A percentile compares a stretch with the other conserved stretches of the same genome.
Conservation (phyloP, 2,329 filamentous ascomycete genomes). For the Calonectria henricotiae region DNA sequence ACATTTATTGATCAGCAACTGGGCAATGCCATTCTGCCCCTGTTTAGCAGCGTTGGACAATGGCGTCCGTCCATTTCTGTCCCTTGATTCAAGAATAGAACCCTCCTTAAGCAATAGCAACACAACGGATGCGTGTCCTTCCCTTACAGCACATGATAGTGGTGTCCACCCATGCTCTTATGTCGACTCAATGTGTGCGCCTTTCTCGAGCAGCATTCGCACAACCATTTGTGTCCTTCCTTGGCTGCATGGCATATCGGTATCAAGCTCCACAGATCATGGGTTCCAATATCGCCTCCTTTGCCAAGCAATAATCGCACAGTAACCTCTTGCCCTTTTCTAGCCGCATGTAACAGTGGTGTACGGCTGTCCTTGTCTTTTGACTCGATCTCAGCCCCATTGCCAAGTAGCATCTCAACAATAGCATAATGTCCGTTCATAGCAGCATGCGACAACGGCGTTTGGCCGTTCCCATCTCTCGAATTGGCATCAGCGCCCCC, state of each 20-base stretch:
- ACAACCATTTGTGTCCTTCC: neutral
- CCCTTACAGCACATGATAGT: neutral
- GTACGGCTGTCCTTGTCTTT: conserved; percentile 1
- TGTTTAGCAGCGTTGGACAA: neutral
- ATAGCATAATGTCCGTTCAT: neutral
- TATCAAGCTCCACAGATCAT: neutral
- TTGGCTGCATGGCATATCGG: neutral
- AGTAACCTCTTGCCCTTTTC: neutral
- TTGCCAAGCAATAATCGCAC: neutral
- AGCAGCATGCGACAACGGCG: neutral
- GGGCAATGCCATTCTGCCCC: neutral
- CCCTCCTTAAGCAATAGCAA: neutral
- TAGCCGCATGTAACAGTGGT: neutral
- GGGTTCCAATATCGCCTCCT: neutral
- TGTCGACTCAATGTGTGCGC: neutral
- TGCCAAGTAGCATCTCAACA: neutral
- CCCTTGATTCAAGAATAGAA: neutral
- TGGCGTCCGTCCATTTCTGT: neutral
- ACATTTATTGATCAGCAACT: neutral
- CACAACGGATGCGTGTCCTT: neutral
- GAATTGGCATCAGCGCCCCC: neutral
- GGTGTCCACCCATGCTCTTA: neutral
- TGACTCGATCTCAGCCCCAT: neutral
- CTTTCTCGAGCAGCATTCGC: neutral
- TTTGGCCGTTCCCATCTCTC: neutral